A percentile compares a stretch with the other conserved stretches of the same genome.
phyloP scores from a whole-genome alignment of 2,329 filamentous ascomycete species.

The Botrytis galanthina region DNA sequence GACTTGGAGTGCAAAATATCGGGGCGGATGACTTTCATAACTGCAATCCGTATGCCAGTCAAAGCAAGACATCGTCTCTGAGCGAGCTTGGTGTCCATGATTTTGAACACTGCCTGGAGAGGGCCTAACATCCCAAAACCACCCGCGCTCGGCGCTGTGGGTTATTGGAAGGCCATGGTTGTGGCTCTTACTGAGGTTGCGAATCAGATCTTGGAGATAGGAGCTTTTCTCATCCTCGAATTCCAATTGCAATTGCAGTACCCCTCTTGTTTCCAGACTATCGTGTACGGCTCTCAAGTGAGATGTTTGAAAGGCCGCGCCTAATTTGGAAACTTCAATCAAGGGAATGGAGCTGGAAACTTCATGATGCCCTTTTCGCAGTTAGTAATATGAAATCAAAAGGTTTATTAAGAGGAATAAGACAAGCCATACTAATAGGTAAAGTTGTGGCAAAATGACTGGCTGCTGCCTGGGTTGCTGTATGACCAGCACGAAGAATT shows the following conservation, averaged over 20 bases:
- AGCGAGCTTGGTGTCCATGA: slow-evolving; percentile 24
- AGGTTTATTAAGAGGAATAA: neutral
- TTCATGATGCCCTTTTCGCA: neutral
- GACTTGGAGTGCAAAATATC: slow-evolving; percentile 36
- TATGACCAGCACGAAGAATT: neutral
- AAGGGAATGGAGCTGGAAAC: neutral
- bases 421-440: neutral
- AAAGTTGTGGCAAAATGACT: neutral
- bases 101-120: slow-evolving; percentile 28
- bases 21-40: slow-evolving; percentile 33
- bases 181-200: slow-evolving; percentile 7
- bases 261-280: slow-evolving; percentile 26
- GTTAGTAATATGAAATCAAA: neutral
- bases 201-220: slow-evolving; percentile 30
- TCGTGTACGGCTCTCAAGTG: slow-evolving; percentile 20
- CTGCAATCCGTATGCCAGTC: slow-evolving; percentile 39
- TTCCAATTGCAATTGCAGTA: slow-evolving; percentile 28
- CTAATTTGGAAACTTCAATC: neutral
- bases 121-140: slow-evolving; percentile 37
- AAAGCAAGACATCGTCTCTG: slow-evolving; percentile 31
- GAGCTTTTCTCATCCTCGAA: slow-evolving; percentile 29
- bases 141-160: slow-evolving; percentile 33
- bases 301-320: neutral
- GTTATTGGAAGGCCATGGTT: slow-evolving; percentile 30
- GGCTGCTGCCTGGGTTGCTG: neutral